Evolutionary conservation across 2,329 filamentous ascomycete genomes (phyloP).

Genomic region (Gyromitra esculenta): DNA sequence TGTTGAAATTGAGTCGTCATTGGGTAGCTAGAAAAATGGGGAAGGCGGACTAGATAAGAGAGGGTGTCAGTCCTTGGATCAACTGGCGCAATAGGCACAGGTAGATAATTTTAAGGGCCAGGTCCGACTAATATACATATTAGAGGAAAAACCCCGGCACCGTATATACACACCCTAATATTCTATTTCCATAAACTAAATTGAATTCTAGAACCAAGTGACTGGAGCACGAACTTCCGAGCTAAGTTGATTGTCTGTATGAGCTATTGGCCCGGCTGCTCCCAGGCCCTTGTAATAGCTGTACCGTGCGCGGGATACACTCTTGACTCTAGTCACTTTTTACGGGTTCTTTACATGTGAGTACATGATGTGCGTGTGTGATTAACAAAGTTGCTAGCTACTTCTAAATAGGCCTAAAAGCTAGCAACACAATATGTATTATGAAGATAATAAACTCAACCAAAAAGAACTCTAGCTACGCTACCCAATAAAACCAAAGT

Average conservation of each 20-base stretch:
- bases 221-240: too few relatives aligned
- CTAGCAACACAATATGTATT: not conserved
- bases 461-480: not conserved
- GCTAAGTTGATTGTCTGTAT: too few relatives aligned
- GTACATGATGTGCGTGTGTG: not conserved
- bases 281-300: too few relatives aligned
- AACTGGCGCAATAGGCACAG: not conserved
- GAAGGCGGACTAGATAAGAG: slow-evolving; percentile 26
- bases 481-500: not conserved
- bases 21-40: slow-evolving; percentile 19
- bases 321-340: not conserved
- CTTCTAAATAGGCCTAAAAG: not conserved
- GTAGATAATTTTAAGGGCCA: not conserved
- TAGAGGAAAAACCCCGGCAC: not conserved
- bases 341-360: not conserved
- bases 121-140: not conserved
- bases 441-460: not conserved
- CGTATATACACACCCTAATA: not conserved
- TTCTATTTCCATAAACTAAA: not conserved
- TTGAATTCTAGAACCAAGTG: too few relatives aligned
- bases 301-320: too few relatives aligned
- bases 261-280: too few relatives aligned
- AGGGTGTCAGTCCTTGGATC: not conserved
- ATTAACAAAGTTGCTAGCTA: not conserved
- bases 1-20: slow-evolving; percentile 30